phyloP scores from a whole-genome alignment of 352 stramenopile genomes.

The Pythium aristosporum region DNA sequence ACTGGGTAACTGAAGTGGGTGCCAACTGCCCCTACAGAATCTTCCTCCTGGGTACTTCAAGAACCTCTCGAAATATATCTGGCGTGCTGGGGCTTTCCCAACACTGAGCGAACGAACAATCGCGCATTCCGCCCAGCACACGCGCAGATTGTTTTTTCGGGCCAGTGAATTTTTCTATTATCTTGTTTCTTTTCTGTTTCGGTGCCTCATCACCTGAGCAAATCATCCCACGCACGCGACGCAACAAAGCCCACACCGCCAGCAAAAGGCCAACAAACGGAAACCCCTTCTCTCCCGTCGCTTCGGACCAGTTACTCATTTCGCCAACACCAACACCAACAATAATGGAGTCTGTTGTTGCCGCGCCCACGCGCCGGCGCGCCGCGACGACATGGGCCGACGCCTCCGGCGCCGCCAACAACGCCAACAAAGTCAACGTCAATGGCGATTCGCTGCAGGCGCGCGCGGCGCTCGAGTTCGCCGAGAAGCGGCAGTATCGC shows the following conservation, averaged over 20 bases:
- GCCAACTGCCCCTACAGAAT: not conserved
- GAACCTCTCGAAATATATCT: slow-evolving; percentile 21
- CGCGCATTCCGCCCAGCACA: not conserved
- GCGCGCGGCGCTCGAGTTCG: slow-evolving; percentile 20
- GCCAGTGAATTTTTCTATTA: not conserved
- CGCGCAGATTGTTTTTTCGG: not conserved
- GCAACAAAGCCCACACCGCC: too few relatives aligned
- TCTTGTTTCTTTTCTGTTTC: slow-evolving; percentile 4
- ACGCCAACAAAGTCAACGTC: not conserved
- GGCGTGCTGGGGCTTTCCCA: slow-evolving; percentile 3
- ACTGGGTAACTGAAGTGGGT: not conserved
- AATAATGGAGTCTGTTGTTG: slow-evolving; percentile 12
- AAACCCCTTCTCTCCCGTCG: not conserved
- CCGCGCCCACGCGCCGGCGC: slow-evolving; percentile 6
- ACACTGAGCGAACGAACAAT: slow-evolving; percentile 6
- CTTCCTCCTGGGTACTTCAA: slow-evolving; percentile 4
- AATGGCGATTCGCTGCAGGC: slow-evolving; percentile 3
- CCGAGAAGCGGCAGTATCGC: slow-evolving; percentile 25
- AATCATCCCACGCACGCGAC: not conserved
- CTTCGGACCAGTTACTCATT: not conserved
- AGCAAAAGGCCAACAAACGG: too few relatives aligned
- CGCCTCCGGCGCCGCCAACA: not conserved
- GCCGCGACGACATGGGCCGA: slow-evolving; percentile 9
- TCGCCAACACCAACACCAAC: not conserved
- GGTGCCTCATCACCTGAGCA: not conserved